phyloP scores from a whole-genome alignment of 2,329 filamentous ascomycete species.

The Ophiostoma triangulosporum region DNA sequence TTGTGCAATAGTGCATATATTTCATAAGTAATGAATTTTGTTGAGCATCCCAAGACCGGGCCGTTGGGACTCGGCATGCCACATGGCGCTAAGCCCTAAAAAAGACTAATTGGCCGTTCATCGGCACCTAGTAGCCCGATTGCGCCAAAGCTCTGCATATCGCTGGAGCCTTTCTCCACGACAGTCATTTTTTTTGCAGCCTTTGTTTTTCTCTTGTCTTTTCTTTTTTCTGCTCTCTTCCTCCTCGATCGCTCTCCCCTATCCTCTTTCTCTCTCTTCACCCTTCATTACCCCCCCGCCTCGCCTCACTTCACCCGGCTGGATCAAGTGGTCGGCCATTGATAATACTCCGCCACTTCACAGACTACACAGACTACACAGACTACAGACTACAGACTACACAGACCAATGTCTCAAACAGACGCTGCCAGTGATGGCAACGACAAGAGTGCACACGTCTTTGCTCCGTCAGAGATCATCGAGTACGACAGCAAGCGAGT shows the following conservation, averaged over 20 bases:
- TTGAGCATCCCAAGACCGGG: neutral
- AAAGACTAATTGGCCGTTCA: neutral
- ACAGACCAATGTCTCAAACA: constrained; percentile 2
- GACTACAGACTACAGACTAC: too few relatives aligned
- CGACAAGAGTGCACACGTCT: constrained; percentile 1
- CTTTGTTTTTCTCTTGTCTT: neutral
- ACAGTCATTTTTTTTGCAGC: neutral
- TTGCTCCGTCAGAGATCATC: neutral
- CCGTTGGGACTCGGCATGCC: neutral
- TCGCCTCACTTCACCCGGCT: constrained; percentile 1
- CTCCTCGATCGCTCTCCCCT: neutral
- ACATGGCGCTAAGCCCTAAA: neutral
- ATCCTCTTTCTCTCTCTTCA: neutral
- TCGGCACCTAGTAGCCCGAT: neutral
- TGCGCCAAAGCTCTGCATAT: too few relatives aligned
- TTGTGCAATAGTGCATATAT: too few relatives aligned
- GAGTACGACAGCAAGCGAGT: constrained; percentile 7
- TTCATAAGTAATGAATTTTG: too few relatives aligned
- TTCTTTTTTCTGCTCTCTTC: neutral
- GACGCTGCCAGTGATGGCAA: neutral
- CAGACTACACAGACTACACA: constrained; percentile 1
- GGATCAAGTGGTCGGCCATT: constrained; percentile 20
- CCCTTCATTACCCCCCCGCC: neutral
- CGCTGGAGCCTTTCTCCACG: neutral
- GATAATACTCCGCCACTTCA: constrained; percentile 3